phyloP scores from a whole-genome alignment of 208 protist species.

The Histomonas meleagridis region DNA sequence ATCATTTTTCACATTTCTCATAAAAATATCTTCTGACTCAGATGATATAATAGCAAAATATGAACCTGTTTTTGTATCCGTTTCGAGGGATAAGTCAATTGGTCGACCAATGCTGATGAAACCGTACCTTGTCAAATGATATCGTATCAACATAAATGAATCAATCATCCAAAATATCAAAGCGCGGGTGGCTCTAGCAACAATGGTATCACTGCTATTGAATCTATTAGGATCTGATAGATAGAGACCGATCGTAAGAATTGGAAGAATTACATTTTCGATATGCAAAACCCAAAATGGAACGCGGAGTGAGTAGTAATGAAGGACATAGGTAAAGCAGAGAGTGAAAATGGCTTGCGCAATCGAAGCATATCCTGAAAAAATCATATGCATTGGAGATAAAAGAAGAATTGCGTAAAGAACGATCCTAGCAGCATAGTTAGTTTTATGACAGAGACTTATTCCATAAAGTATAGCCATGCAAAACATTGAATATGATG shows the following conservation, averaged over 20 bases:
- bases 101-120: background rate
- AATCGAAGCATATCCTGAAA: background rate
- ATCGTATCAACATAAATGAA: background rate
- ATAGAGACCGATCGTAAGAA: background rate
- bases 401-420: background rate
- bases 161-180: background rate
- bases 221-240: no score
- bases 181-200: no score
- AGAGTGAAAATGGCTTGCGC: background rate
- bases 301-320: conserved; percentile 10
- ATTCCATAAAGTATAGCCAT: no score
- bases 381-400: background rate
- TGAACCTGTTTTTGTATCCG: background rate
- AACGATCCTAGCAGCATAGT: no score
- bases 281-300: background rate
- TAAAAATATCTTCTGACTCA: background rate
- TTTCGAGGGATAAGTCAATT: background rate
- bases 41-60: conserved; percentile 3
- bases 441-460: no score
- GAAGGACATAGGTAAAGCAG: background rate
- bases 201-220: no score
- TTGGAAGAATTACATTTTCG: background rate
- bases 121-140: background rate
- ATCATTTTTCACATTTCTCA: background rate
- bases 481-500: no score